Evolutionary conservation across 176 grass and related monocot genomes (phyloP).

Genomic region (Eragrostis curvula): DNA sequence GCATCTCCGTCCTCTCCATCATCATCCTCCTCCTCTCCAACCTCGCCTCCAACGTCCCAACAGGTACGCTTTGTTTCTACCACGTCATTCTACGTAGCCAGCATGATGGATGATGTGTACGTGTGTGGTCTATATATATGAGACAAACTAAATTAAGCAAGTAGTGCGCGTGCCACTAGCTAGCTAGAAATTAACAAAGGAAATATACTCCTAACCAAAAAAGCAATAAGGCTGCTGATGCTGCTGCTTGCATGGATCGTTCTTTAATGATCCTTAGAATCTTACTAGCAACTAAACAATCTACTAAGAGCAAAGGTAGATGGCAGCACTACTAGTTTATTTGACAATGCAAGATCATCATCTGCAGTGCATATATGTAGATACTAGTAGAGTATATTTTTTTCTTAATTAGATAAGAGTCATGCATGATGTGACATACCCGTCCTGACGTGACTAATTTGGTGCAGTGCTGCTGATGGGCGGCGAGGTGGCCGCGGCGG

Average conservation of each 20-base stretch:
- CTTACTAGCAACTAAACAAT: not conserved
- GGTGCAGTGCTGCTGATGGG: conserved; percentile 63
- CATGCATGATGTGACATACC: not conserved
- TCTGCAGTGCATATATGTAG: not conserved
- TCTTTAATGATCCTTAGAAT: not conserved
- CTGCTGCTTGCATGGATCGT: not conserved
- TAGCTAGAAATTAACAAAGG: not conserved
- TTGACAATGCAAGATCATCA: not conserved
- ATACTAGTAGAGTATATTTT: not conserved
- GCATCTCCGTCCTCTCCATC: conserved; percentile 65
- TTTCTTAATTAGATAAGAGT: not conserved
- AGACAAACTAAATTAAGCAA: too few relatives aligned
- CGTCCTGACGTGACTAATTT: not conserved
- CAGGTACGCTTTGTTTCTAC: too few relatives aligned
- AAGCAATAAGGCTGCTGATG: not conserved
- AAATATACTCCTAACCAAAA: not conserved
- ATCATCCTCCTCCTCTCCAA: conserved; percentile 77
- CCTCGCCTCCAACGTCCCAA: conserved; percentile 79
- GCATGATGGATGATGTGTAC: not conserved
- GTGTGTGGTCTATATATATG: too few relatives aligned
- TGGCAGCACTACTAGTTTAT: not conserved
- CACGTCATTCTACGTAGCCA: too few relatives aligned
- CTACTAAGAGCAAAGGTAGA: not conserved
- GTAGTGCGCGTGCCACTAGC: not conserved
- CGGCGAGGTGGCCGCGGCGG: conserved; percentile 50